Base-by-base conservation (phyloP, 2,329 filamentous ascomycete genomes). In the Phyllosticta citriasiana region DNA sequence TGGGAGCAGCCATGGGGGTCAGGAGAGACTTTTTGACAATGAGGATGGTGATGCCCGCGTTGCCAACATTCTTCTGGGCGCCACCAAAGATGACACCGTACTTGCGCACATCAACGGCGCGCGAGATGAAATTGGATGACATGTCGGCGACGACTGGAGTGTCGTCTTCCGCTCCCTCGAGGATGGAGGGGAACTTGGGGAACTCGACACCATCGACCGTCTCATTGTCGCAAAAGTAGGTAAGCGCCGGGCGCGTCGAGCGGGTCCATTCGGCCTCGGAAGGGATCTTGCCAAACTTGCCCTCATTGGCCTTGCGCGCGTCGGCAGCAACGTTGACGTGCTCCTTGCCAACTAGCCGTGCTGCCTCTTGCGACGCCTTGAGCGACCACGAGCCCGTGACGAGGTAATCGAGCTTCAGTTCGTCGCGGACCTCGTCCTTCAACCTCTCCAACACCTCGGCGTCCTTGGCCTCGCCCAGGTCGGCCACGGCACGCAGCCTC, bases 181-280 rank as follows among this genome's bases (percentile, higher is more conserved):
- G 79, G 7, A 74, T 73, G 65, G 86, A 77, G 25, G 93, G 93
- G 70, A 88, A 87, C 3, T 68, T 75, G 5, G 88, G 90, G 67
- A 95, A 96, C 71, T 97, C 93, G 19, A 97, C 91, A 35, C 92
- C 92, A 69, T 96, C 91, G 5, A 95, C 90, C 0, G 91, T 96
- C 79, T 97, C 92, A 68, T 97, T 97, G 73, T 92, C 88, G 73
- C 93, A 96, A 73, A 85, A 92, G 76, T 97, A 97, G 1, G 93
- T 87, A 68, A 96, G 80, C 0, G 91, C 79, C 84, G 64, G 75
- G 51, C 85, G 88, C 7, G 77, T 74, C 16, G 81, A 84, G 62
- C 94, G 80, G 35, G 81, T 88, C 90, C 91, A 97, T 22, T 82
- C 82, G 65, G 82, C 84, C 74, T 92, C 86, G 9, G 86, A 81